Base-by-base conservation (phyloP, 164 flowering plant genomes). In the Vitis labrusca region DNA sequence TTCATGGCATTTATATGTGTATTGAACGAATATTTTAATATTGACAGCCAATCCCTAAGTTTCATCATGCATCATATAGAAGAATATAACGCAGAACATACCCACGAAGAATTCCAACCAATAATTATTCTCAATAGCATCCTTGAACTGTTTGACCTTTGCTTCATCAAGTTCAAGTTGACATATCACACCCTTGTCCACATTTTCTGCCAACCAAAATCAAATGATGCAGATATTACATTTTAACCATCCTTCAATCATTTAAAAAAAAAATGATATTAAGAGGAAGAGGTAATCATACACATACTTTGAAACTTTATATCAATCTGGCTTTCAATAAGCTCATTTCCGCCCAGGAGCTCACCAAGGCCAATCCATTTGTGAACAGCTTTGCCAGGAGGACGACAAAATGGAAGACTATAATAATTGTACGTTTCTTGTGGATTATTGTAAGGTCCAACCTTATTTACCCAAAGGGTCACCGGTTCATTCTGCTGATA, bases 351-450 rank as follows among this genome's bases (percentile, higher is more conserved):
- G 73, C 99, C 99, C 49, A 96, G 74, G 61, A 96, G 98, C 79
- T 96, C 99, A 74, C 99, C 99, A 72, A 96, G 98, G 29, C 99
- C 99, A 73, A 97, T 98, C 99, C 98, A 96, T 78, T 91, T 93
- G 81, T 93, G 99, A 76, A 84, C 83, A 71, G 89, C 64, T 78
- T 80, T 77, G 10, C 85, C 83, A 63, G 83, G 30, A 32, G 88
- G 82, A 48, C 69, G 93, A 65, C 99, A 96, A 79, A 91, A 96
- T 58, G 99, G 99, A 73, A 96, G 98, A 81, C 88, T 91, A 82
- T 88, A 86, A 71, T 96, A 96, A 72, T 96, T 96, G 76, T 96
- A 96, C 57, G 97, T 96, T 80, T 96, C 99, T 80, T 96, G 99
- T 61, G 99, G 99, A 85, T 96, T 96, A 69, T 96, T 96, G 61